phyloP scores from a whole-genome alignment of 768 basidiomycete species.

The Tricholomella constricta region DNA sequence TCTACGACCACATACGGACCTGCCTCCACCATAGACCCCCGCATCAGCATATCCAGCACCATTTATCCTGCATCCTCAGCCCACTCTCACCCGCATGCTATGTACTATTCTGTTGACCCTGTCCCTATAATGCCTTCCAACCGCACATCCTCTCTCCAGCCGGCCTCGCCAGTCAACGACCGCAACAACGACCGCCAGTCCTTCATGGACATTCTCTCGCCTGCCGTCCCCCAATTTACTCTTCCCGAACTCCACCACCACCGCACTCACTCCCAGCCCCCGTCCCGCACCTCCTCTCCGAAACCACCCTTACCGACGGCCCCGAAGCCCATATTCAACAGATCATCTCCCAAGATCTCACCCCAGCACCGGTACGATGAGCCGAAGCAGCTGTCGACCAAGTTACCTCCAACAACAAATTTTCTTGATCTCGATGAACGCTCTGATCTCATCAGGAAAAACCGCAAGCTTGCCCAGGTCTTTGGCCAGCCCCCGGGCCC shows the following conservation, averaged over 20 bases:
- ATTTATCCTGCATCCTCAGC: slow-evolving; percentile 38
- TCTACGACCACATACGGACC: slow-evolving; percentile 28
- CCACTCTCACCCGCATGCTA: slow-evolving; percentile 26
- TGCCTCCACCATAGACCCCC: slow-evolving; percentile 38
- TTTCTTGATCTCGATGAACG: slow-evolving; percentile 63
- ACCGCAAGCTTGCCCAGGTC: slow-evolving; percentile 79
- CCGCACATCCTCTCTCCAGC: slow-evolving; percentile 16
- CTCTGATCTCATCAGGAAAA: slow-evolving; percentile 69
- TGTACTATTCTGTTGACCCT: slow-evolving; percentile 30
- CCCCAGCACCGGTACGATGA: slow-evolving; percentile 48
- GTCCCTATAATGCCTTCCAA: slow-evolving; percentile 25
- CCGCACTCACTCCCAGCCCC: slow-evolving; percentile 19
- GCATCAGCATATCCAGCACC: slow-evolving; percentile 45
- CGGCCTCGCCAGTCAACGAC: slow-evolving; percentile 35
- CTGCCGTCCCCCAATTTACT: slow-evolving; percentile 20
- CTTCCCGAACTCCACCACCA: slow-evolving; percentile 19
- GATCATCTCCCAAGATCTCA: slow-evolving; percentile 26
- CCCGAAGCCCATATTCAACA: slow-evolving; percentile 48
- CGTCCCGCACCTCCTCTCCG: slow-evolving; percentile 12
- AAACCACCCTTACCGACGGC: slow-evolving; percentile 50
- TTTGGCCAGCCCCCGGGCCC: slow-evolving; percentile 68
- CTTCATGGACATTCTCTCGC: slow-evolving; percentile 38
- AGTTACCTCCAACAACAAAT: too few relatives aligned
- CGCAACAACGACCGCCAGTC: slow-evolving; percentile 33
- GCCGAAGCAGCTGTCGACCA: too few relatives aligned